Conservation (phyloP, 805 yeast genomes). For the Wickerhamia fluorescens region DNA sequence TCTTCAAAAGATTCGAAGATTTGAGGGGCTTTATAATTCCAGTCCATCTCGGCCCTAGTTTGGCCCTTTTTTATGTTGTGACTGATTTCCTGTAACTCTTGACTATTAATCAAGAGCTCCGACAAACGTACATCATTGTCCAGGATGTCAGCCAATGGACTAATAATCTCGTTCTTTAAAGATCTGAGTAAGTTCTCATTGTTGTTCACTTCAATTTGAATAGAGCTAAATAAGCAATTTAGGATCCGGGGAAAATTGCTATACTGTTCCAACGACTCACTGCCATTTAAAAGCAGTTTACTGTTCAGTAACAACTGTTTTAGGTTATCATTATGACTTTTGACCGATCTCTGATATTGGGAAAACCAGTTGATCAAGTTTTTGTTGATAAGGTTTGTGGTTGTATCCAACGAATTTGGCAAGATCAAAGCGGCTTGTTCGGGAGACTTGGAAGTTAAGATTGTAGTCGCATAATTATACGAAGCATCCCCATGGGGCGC, state of each 20-base stretch:
- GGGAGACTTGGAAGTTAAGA: conserved; percentile 33
- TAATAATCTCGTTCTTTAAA: conserved; percentile 48
- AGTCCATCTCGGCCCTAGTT: conserved; percentile 43
- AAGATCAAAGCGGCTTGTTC: conserved; percentile 33
- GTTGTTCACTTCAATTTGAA: conserved; percentile 42
- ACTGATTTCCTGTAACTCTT: conserved; percentile 35
- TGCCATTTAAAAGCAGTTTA: too few relatives aligned
- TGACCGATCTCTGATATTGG: conserved; percentile 12
- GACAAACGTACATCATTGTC: conserved; percentile 49
- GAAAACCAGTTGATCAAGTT: conserved; percentile 29
- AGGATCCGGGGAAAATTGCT: conserved; percentile 37
- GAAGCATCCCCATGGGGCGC: too few relatives aligned
- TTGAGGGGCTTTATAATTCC: conserved; percentile 76
- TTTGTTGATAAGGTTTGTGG: conserved; percentile 22
- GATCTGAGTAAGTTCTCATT: conserved; percentile 41
- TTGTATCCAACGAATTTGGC: conserved; percentile 26
- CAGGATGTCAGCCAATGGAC: conserved; percentile 46
- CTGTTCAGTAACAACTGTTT: conserved; percentile 13
- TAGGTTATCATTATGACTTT: conserved; percentile 14
- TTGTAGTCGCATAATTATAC: neutral
- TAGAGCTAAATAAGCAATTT: conserved; percentile 42
- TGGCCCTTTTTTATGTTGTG: conserved; percentile 12
- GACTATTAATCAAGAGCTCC: conserved; percentile 45
- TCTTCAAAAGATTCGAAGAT: conserved; percentile 69
- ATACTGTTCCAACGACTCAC: conserved; percentile 16